These are phyloP conservation scores for Pluteus cervinus DNA, from an alignment of 768 basidiomycete genomes.

Conservation along the genomic window DNA sequence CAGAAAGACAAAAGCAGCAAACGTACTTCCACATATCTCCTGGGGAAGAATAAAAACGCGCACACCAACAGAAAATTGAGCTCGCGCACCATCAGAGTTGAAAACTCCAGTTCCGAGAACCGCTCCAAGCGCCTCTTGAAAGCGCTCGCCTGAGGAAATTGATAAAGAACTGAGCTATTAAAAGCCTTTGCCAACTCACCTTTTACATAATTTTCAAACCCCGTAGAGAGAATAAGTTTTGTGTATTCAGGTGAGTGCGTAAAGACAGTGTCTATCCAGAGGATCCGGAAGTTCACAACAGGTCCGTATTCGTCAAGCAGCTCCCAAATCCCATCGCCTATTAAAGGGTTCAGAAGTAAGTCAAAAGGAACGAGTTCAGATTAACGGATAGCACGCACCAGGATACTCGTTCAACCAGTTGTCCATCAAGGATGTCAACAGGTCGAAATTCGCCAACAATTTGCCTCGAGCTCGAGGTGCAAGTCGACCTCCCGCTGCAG, in stretches of 20 bases:
- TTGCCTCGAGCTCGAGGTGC: constrained; percentile 32
- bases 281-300: constrained; percentile 36
- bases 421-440: constrained; percentile 28
- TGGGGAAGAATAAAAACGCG: constrained; percentile 7
- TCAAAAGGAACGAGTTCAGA: neutral
- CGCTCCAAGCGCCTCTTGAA: constrained; percentile 7
- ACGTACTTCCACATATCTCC: constrained; percentile 43
- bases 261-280: constrained; percentile 40
- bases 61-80: neutral
- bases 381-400: too few species aligned
- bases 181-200: constrained; percentile 24
- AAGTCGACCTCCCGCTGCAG: constrained; percentile 38
- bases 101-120: constrained; percentile 39
- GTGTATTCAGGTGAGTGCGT: constrained; percentile 50
- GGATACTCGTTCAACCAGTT: constrained; percentile 42
- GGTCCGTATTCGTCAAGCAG: constrained; percentile 30
- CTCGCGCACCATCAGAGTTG: constrained; percentile 41
- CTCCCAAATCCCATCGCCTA: constrained; percentile 39
- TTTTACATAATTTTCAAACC: constrained; percentile 56
- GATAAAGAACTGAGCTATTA: neutral
- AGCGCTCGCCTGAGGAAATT: constrained; percentile 3
- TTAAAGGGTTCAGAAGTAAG: neutral
- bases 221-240: constrained; percentile 49
- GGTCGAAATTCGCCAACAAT: constrained; percentile 38
- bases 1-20: neutral